A percentile compares a stretch with the other conserved stretches of the same genome.
These are phyloP conservation scores for Bromus sterilis DNA, from an alignment of 176 grass and related monocot species.

Conservation along the genomic window DNA sequence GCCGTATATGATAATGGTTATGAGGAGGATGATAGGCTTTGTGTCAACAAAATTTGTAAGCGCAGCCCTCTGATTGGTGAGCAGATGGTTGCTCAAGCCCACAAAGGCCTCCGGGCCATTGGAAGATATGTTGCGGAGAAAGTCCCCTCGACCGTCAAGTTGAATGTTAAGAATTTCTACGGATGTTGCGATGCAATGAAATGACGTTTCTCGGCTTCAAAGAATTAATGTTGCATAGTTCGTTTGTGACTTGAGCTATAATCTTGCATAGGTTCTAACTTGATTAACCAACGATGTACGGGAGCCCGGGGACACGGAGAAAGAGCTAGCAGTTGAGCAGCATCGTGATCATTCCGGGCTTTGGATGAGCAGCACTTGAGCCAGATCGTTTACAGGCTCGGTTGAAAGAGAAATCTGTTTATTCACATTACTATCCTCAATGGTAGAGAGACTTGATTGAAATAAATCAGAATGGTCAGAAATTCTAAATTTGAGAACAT, in stretches of 20 bases:
- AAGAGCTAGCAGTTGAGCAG: too few relatives aligned
- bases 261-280: too few relatives aligned
- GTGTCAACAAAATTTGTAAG: too few relatives aligned
- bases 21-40: background rate
- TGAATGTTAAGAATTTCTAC: background rate
- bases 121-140: background rate
- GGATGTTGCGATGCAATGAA: background rate
- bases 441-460: slow-evolving; percentile 28
- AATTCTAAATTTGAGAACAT: slow-evolving; percentile 51
- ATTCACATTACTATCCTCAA: slow-evolving; percentile 26
- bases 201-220: background rate
- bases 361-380: too few relatives aligned
- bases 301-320: too few relatives aligned
- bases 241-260: too few relatives aligned
- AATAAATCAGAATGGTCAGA: slow-evolving; percentile 81
- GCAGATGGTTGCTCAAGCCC: background rate
- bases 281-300: too few relatives aligned
- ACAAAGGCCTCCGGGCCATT: background rate
- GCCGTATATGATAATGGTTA: background rate
- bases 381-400: slow-evolving; percentile 28
- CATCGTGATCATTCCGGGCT: too few relatives aligned
- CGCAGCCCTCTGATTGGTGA: background rate
- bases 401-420: slow-evolving; percentile 23
- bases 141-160: background rate
- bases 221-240: too few relatives aligned